A percentile compares a stretch with the other conserved stretches of the same genome.
Conservation (phyloP, 169 alveolate species). For the Theileria annulata region DNA sequence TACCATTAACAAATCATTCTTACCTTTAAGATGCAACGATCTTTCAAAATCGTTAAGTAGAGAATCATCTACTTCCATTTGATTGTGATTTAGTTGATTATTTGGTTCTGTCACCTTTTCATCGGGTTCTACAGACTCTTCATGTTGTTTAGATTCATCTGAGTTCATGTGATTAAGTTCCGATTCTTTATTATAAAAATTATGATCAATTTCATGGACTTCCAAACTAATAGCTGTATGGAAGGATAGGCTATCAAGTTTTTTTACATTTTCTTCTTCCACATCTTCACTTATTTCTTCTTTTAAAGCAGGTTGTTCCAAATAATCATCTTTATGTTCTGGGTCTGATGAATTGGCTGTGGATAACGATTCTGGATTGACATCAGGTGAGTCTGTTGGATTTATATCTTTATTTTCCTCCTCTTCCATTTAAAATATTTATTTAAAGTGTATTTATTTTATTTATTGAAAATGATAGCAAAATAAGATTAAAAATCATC, state of each 20-base stretch:
- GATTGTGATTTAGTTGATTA: neutral
- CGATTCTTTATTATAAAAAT: too few relatives aligned
- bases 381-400: neutral
- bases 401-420: neutral
- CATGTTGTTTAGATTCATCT: too few relatives aligned
- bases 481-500: neutral
- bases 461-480: neutral
- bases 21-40: neutral
- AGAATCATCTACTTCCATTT: slow-evolving; percentile 11
- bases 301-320: neutral
- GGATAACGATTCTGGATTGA: neutral
- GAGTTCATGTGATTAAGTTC: too few relatives aligned
- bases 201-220: too few relatives aligned
- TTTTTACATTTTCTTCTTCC: neutral
- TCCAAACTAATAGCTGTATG: neutral
- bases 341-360: neutral
- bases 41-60: slow-evolving; percentile 9
- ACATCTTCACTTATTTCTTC: neutral
- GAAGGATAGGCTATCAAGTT: neutral
- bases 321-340: neutral
- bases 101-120: neutral
- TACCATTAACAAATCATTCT: neutral
- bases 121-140: neutral
- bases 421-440: neutral
- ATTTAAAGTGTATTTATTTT: neutral